Conservation (phyloP, 208 protist species). For the Trypanosoma melophagium region DNA sequence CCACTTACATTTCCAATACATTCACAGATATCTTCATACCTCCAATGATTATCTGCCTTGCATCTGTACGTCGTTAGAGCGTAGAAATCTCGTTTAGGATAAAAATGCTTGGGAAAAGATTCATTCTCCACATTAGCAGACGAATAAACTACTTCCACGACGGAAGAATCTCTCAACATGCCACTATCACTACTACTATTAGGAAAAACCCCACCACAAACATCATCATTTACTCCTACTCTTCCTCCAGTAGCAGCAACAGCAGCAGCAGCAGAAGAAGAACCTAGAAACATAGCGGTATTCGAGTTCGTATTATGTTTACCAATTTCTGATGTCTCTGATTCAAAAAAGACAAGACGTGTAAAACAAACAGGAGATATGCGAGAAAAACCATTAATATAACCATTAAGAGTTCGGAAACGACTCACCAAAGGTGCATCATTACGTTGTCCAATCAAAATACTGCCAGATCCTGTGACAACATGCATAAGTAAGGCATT, state of each 20-base stretch:
- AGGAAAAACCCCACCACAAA: background rate
- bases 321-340: background rate
- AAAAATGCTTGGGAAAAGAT: background rate
- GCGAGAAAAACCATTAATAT: conserved; percentile 32
- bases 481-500: conserved; percentile 31
- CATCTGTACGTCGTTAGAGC: conserved; percentile 19
- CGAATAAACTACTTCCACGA: conserved; percentile 2
- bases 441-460: conserved; percentile 59
- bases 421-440: conserved; percentile 36
- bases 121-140: background rate
- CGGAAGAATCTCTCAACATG: background rate
- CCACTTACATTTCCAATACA: conserved; percentile 28
- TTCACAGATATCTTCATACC: conserved; percentile 56
- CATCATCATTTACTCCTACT: background rate
- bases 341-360: conserved; percentile 35
- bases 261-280: background rate
- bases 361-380: conserved; percentile 42
- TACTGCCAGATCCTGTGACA: conserved; percentile 27
- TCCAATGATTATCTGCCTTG: conserved; percentile 41
- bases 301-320: too few species aligned
- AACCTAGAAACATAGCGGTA: too few species aligned
- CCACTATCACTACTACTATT: background rate
- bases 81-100: conserved; percentile 10
- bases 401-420: conserved; percentile 35
- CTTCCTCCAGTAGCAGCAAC: background rate